Evolutionary conservation across 1,139 yeast species (phyloP).

Genomic region (Debaryomyces coudertii): DNA sequence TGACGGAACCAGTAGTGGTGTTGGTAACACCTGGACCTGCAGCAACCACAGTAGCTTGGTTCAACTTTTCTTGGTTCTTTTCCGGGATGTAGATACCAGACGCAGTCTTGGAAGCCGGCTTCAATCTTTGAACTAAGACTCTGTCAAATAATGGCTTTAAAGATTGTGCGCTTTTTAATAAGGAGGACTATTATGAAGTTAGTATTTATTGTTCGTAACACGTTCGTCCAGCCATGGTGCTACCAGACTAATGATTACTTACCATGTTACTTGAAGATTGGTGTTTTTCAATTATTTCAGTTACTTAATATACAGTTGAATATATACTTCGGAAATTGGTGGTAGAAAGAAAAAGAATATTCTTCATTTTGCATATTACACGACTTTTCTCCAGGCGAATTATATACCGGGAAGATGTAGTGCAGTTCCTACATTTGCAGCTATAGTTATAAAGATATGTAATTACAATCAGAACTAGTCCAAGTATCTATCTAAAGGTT

Average conservation of each 20-base stretch:
- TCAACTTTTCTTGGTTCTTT: constrained; percentile 91
- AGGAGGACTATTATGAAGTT: constrained; percentile 36
- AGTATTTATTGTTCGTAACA: constrained; percentile 15
- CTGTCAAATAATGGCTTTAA: constrained; percentile 94
- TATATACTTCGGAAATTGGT: constrained; percentile 5
- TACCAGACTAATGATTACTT: constrained; percentile 13
- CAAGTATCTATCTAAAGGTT: constrained; percentile 87
- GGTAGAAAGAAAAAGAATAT: constrained; percentile 13
- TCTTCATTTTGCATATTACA: constrained; percentile 7
- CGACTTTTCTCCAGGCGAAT: constrained; percentile 11
- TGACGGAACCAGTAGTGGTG: constrained; percentile 63
- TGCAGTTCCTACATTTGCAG: constrained; percentile 1
- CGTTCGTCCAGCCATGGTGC: background rate
- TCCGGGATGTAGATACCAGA: constrained; percentile 96
- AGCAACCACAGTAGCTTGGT: constrained; percentile 78
- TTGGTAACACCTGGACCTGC: constrained; percentile 82
- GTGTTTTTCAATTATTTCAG: constrained; percentile 1
- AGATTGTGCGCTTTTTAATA: constrained; percentile 82
- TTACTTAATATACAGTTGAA: constrained; percentile 1
- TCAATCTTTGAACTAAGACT: constrained; percentile 90
- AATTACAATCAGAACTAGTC: constrained; percentile 41
- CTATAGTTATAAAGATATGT: constrained; percentile 4
- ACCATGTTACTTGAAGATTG: constrained; percentile 18
- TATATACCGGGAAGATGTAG: constrained; percentile 1
- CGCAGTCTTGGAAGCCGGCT: constrained; percentile 90